Base-by-base conservation (phyloP, 2,329 filamentous ascomycete genomes). In the Exserohilum turcica region DNA sequence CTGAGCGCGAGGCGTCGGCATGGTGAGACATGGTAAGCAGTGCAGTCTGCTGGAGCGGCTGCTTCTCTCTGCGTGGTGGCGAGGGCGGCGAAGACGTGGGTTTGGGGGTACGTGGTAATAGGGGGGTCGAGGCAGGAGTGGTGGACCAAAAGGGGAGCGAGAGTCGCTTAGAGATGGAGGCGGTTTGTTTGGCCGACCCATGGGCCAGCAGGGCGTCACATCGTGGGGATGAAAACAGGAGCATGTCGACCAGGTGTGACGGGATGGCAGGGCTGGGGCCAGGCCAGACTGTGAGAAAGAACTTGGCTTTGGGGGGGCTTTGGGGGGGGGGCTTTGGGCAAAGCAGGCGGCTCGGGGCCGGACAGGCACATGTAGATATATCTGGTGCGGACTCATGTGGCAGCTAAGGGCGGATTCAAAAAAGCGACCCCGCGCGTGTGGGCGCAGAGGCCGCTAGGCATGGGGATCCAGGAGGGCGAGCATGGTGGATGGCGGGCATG, bases 201-300 rank as follows among this genome's bases (percentile, higher is more conserved):
- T 16, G 32, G 13, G 38, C 44, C 24, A 51, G 43, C n/a, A 56
- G 46, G 18, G 54, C 49, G 51, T 67, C 54, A 48, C 59, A 64
- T 62, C 58, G 55, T 39, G 60, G 58, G 43, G 58, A 50, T 55
- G 61, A 64, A 48, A 67, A 60, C 35, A 66, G 58, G 46, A 67
- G 61, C 64, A 67, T 67, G 46, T 55, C 59, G 50, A 54, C 60
- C 52, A 61, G 24, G 58, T 57, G 50, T 57, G 43, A 59, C 35
- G 28, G 48, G 48, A 35, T 28, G 43, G 42, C 38, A 51, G 12
- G 15, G 43, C 52, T 36, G 35, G 24, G 28, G 49, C 40, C 29
- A 54, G 48, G 32, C 43, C 42, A 35, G 42, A 35, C 9, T 16
- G 35, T n/a, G n/a, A n/a, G n/a, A n/a, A n/a, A n/a, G n/a, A n/a